These are phyloP conservation scores for Alternaria dauci DNA, from an alignment of 2,329 filamentous ascomycete species.

Conservation along the genomic window DNA sequence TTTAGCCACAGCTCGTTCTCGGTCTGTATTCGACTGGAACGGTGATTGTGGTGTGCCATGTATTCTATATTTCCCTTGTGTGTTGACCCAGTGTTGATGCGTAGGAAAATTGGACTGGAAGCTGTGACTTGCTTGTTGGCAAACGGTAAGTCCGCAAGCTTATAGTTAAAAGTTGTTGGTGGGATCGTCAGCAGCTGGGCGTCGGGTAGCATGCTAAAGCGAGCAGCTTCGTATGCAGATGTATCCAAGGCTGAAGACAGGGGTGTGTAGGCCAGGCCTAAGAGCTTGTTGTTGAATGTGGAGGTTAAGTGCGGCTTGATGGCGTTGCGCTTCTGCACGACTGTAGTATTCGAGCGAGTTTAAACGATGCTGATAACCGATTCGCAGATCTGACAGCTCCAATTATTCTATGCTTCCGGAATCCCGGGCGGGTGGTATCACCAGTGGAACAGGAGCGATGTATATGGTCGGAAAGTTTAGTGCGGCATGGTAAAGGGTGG, in stretches of 20 bases:
- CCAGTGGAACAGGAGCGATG: constrained; percentile 31
- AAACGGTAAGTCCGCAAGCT: constrained; percentile 32
- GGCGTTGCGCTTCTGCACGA: constrained; percentile 44
- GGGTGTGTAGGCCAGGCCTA: constrained; percentile 33
- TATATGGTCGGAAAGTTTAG: constrained; percentile 37
- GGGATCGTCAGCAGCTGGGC: constrained; percentile 40
- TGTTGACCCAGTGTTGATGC: constrained; percentile 22
- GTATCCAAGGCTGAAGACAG: constrained; percentile 37
- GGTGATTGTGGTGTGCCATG: constrained; percentile 35
- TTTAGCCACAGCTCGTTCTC: constrained; percentile 45
- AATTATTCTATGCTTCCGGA: constrained; percentile 19
- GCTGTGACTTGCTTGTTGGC: constrained; percentile 28
- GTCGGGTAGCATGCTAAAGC: constrained; percentile 44
- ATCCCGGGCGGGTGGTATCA: constrained; percentile 34
- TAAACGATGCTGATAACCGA: constrained; percentile 32
- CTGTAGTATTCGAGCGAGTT: constrained; percentile 37
- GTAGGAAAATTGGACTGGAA: constrained; percentile 29
- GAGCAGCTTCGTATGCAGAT: constrained; percentile 30
- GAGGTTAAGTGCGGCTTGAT: constrained; percentile 36
- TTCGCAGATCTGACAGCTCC: constrained; percentile 24
- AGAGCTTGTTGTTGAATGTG: constrained; percentile 32
- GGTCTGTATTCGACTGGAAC: constrained; percentile 25
- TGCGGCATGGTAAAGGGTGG: constrained; percentile 30
- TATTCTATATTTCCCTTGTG: constrained; percentile 14
- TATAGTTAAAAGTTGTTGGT: constrained; percentile 35